A percentile compares a stretch with the other conserved stretches of the same genome.
These are phyloP conservation scores for Cryptosporidium sp. DNA, from an alignment of 169 alveolate species.

Conservation along the genomic window DNA sequence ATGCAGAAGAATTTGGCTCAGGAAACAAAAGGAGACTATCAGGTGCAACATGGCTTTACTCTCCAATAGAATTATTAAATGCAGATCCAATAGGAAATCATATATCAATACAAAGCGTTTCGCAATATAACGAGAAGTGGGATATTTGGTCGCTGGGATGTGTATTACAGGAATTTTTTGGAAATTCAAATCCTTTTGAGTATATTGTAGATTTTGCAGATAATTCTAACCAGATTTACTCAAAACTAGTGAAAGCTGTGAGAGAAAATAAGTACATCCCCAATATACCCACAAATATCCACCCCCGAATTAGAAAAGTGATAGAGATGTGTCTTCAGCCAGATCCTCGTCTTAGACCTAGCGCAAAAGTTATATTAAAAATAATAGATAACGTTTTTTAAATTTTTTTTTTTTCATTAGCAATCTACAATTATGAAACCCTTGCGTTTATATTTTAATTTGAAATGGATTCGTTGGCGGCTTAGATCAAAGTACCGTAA, in stretches of 20 bases:
- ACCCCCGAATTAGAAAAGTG: constrained; percentile 39
- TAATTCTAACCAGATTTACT: constrained; percentile 81
- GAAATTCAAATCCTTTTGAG: constrained; percentile 85
- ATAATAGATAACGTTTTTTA: constrained; percentile 18
- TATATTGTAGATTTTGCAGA: constrained; percentile 83
- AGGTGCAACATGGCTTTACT: constrained; percentile 93
- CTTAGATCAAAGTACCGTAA: constrained; percentile 28
- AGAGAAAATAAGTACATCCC: constrained; percentile 62
- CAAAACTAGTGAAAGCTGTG: constrained; percentile 82
- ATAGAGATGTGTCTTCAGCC: constrained; percentile 49
- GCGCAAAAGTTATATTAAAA: constrained; percentile 32
- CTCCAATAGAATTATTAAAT: constrained; percentile 89
- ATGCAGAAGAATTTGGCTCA: constrained; percentile 86
- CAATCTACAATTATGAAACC: neutral
- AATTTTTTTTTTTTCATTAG: neutral
- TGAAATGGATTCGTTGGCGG: constrained; percentile 49
- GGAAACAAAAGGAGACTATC: constrained; percentile 85
- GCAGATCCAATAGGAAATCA: constrained; percentile 82
- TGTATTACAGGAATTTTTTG: constrained; percentile 87
- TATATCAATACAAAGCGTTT: constrained; percentile 36
- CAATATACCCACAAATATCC: constrained; percentile 25
- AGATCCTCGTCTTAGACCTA: constrained; percentile 59
- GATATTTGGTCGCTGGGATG: constrained; percentile 90
- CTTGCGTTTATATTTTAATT: neutral
- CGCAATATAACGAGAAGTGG: constrained; percentile 83